A percentile compares a stretch with the other conserved stretches of the same genome.
Conservation (phyloP, 2,329 filamentous ascomycete genomes). For the Neoarthrinium moseri region DNA sequence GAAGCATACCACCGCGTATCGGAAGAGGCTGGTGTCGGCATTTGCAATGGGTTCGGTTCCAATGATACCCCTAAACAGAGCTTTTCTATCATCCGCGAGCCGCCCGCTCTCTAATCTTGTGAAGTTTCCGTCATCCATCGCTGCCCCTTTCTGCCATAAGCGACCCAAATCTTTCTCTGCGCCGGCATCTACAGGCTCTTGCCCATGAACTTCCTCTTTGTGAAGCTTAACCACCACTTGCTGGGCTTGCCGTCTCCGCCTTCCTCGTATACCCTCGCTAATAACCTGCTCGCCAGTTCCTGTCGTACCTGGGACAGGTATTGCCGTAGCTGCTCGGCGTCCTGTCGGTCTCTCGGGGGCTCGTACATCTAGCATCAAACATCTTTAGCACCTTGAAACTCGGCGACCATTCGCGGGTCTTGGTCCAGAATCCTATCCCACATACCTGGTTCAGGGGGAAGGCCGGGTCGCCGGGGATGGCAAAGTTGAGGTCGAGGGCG, state of each 20-base stretch:
- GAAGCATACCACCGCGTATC: neutral
- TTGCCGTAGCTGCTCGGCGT: slow-evolving; percentile 83
- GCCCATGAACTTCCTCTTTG: slow-evolving; percentile 99
- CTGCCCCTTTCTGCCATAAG: too few species aligned
- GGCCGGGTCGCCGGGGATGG: slow-evolving; percentile 87
- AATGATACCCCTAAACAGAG: slow-evolving; percentile 10
- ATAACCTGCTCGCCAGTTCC: slow-evolving; percentile 78
- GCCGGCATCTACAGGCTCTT: slow-evolving; percentile 66
- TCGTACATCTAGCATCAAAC: slow-evolving; percentile 98
- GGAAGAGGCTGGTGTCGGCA: neutral
- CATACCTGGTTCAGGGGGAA: slow-evolving; percentile 87
- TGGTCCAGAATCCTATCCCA: slow-evolving; percentile 9
- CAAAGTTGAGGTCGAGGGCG: slow-evolving; percentile 90
- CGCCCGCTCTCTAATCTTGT: neutral
- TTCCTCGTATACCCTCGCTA: slow-evolving; percentile 86
- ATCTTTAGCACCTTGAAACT: neutral
- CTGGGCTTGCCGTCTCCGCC: slow-evolving; percentile 64
- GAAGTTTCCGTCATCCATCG: too few species aligned
- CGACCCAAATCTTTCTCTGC: too few species aligned
- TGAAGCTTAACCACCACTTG: slow-evolving; percentile 98
- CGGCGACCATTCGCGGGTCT: neutral
- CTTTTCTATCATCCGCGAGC: neutral
- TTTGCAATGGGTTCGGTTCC: neutral
- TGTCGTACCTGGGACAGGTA: slow-evolving; percentile 93
- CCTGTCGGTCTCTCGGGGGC: slow-evolving; percentile 79